Percentiles rank a stretch among this genome's conserved stretches.
These are phyloP conservation scores for Pseudogymnoascus sp. DNA, from an alignment of 2,329 filamentous ascomycete species.

Conservation along the genomic window DNA sequence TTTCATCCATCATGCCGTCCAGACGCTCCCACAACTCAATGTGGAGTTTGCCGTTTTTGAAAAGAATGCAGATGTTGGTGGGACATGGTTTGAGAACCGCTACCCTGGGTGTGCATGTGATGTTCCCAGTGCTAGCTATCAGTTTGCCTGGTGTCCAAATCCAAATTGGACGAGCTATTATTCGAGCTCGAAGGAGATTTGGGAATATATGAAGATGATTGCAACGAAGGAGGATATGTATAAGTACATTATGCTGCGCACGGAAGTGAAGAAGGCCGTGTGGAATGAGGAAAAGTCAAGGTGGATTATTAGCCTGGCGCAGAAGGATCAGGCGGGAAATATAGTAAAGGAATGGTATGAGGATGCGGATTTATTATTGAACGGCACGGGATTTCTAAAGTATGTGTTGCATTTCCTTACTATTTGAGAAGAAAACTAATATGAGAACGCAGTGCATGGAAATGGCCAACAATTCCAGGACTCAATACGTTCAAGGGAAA, in stretches of 20 bases:
- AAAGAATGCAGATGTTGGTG: slow-evolving; percentile 42
- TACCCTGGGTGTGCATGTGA: slow-evolving; percentile 48
- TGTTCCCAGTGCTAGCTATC: slow-evolving; percentile 48
- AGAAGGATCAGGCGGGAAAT: neutral
- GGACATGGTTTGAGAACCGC: slow-evolving; percentile 46
- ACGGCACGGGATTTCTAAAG: neutral
- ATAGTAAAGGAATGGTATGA: neutral
- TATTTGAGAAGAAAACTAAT: neutral
- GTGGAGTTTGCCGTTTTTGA: slow-evolving; percentile 24
- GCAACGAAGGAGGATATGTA: slow-evolving; percentile 28
- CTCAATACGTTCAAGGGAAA: slow-evolving; percentile 42
- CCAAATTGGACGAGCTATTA: slow-evolving; percentile 27
- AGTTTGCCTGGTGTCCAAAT: slow-evolving; percentile 15
- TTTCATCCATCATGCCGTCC: neutral
- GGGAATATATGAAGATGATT: slow-evolving; percentile 28
- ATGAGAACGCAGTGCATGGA: slow-evolving; percentile 25
- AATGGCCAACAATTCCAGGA: slow-evolving; percentile 44
- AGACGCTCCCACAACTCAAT: neutral
- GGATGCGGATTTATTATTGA: neutral
- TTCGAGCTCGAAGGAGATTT: slow-evolving; percentile 22
- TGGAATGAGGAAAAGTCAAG: slow-evolving; percentile 37
- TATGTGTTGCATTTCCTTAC: neutral
- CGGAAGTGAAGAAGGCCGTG: slow-evolving; percentile 32
- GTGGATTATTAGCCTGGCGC: slow-evolving; percentile 29
- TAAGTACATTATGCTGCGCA: slow-evolving; percentile 36